Base-by-base conservation (phyloP, 352 stramenopile genomes). In the Sclerospora graminicola region DNA sequence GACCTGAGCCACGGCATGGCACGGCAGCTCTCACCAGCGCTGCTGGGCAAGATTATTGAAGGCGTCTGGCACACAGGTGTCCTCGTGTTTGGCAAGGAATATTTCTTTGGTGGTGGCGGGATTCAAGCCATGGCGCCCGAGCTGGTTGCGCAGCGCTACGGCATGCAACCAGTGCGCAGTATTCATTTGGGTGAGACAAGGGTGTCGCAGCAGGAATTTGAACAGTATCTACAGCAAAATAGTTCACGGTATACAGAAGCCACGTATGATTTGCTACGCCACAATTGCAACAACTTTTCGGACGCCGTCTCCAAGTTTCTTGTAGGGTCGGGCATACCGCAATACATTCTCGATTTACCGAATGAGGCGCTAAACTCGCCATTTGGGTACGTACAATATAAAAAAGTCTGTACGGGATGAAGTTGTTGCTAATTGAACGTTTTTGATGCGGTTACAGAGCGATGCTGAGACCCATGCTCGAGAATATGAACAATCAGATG, bases 261-360 rank as follows among this genome's bases (percentile, higher is more conserved):
- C 29, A 94, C 84, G 5, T 98, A 98, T 62, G 91, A 98, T 54
- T 68, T 98, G 37, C 77, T 98, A 31, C 57, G 69, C 38, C 68
- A 96, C 51, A 98, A 98, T 62, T 98, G 95, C 77, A 98, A 98
- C 71, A 97, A 98, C 58, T 98, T 98, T 54, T 89, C 73, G 8
- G 68, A 98, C 58, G 84, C 95, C 42, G 71, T 94, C 11, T 69
- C 88, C 29, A 77, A 64, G 32, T 95, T 98, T 45, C 57, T 94
- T 11, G 60, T 98, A 8, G 68, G 73, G 4, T 60, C 52, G 8
- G 78, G 88, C 27, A 96, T 98, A 39, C 93, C 93, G 11, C 62
- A 79, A 35, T 79, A 84, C 66, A 96, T 97, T 50, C 44, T 96
- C 19, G 72, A 95, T 28, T 60, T 97, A 9, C 90, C 90, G 1